A percentile compares a stretch with the other conserved stretches of the same genome.
phyloP scores from a whole-genome alignment of 1,139 yeast genomes.

The Pichia inconspicua region DNA sequence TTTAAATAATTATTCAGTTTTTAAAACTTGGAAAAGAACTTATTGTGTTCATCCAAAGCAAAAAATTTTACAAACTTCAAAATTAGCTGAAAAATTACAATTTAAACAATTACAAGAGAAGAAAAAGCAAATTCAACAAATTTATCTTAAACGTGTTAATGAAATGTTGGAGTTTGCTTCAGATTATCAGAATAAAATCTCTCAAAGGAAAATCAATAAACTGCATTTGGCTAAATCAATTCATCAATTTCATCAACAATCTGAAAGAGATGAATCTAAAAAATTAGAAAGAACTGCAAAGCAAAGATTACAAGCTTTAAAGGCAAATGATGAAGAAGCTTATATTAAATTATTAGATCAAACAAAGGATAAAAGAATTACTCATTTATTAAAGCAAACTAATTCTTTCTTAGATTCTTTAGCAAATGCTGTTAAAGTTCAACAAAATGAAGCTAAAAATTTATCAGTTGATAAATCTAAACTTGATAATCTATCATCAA shows the following conservation, averaged over 20 bases:
- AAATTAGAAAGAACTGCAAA: slow-evolving; percentile 70
- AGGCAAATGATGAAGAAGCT: slow-evolving; percentile 79
- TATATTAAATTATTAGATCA: slow-evolving; percentile 73
- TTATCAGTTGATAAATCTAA: slow-evolving; percentile 9
- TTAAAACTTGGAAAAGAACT: slow-evolving; percentile 58
- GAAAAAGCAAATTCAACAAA: slow-evolving; percentile 35
- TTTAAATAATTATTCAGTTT: slow-evolving; percentile 55
- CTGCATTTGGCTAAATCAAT: slow-evolving; percentile 23
- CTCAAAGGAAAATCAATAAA: slow-evolving; percentile 22
- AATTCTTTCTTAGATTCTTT: slow-evolving; percentile 68
- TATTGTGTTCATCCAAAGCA: slow-evolving; percentile 67
- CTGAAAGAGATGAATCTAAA: slow-evolving; percentile 69
- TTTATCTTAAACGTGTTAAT: slow-evolving; percentile 40
- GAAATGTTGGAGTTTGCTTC: slow-evolving; percentile 34
- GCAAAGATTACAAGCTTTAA: slow-evolving; percentile 79
- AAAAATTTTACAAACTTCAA: slow-evolving; percentile 41
- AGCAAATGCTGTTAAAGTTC: slow-evolving; percentile 70
- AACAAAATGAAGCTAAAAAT: slow-evolving; percentile 53
- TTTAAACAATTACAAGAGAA: slow-evolving; percentile 47
- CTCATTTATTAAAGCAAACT: slow-evolving; percentile 71
- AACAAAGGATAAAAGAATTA: slow-evolving; percentile 76
- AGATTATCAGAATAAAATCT: slow-evolving; percentile 24
- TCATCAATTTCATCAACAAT: slow-evolving; percentile 30
- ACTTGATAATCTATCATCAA: not conserved
- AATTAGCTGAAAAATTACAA: slow-evolving; percentile 41